A percentile compares a stretch with the other conserved stretches of the same genome.
Conservation (phyloP, 139 green algal species). For the Astrephomene gubernaculifera region DNA sequence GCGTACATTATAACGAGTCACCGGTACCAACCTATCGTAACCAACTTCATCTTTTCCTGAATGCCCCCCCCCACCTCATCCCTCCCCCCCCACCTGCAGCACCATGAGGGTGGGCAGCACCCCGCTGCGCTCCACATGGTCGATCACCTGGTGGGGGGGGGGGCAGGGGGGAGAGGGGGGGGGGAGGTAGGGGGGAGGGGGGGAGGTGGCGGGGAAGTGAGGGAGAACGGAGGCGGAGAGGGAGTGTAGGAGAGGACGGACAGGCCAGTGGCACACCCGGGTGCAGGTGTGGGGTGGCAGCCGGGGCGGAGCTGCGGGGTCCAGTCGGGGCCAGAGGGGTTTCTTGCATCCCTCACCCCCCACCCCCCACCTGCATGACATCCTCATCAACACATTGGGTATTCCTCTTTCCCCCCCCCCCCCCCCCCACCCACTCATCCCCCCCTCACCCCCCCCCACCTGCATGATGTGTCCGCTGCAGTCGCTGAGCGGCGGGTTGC, state of each 20-base stretch:
- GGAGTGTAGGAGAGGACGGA: no score
- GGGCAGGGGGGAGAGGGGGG: not conserved
- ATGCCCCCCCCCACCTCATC: not conserved
- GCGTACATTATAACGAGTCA: not conserved
- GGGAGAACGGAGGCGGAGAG: no score
- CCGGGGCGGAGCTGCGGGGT: no score
- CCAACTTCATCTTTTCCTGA: no score
- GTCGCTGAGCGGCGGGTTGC: conserved; percentile 4
- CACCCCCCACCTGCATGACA: not conserved
- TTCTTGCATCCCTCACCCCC: not conserved
- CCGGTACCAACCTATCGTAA: not conserved
- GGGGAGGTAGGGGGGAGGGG: not conserved
- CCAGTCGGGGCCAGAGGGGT: no score
- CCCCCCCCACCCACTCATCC: not conserved
- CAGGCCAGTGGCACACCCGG: no score
- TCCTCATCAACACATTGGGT: no score
- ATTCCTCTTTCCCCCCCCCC: not conserved
- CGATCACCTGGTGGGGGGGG: conserved; percentile 70
- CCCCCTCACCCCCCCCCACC: conserved; percentile 16
- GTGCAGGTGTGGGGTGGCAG: no score
- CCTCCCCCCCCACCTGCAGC: conserved; percentile 68
- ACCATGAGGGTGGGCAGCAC: conserved; percentile 94
- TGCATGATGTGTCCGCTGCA: conserved; percentile 36
- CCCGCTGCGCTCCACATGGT: conserved; percentile 79
- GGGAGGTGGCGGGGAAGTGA: not conserved